Conservation (phyloP, 768 basidiomycete species). For the Calocybe indica region DNA sequence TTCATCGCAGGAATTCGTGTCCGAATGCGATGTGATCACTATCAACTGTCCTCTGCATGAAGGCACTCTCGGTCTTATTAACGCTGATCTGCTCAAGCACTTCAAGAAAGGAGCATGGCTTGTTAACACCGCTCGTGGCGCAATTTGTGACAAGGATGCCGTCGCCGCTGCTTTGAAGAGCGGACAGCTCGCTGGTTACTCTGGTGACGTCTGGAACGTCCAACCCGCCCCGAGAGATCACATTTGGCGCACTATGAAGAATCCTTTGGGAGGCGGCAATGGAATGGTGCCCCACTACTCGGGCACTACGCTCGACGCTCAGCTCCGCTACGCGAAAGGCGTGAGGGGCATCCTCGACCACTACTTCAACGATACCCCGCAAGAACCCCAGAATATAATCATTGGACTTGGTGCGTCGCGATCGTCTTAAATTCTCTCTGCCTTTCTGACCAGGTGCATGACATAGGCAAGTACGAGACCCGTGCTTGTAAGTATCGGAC, state of each 20-base stretch:
- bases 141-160: constrained; percentile 82
- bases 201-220: constrained; percentile 78
- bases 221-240: constrained; percentile 87
- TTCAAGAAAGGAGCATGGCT: constrained; percentile 93
- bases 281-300: constrained; percentile 88
- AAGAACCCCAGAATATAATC: constrained; percentile 80
- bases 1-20: constrained; percentile 18
- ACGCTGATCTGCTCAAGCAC: constrained; percentile 75
- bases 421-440: background rate
- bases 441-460: constrained; percentile 1
- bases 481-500: constrained; percentile 33
- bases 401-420: constrained; percentile 52
- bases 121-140: constrained; percentile 91
- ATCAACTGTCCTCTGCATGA: constrained; percentile 89
- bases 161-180: constrained; percentile 71
- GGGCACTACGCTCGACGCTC: constrained; percentile 87
- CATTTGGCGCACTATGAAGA: constrained; percentile 79
- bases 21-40: constrained; percentile 73
- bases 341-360: constrained; percentile 66
- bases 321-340: constrained; percentile 78
- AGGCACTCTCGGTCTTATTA: constrained; percentile 73
- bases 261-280: constrained; percentile 79
- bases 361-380: constrained; percentile 55
- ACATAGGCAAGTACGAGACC: constrained; percentile 35
- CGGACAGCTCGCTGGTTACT: constrained; percentile 65